Evolutionary conservation across 2,329 filamentous ascomycete genomes (phyloP), one percentile per base, ranked within the genome.

Genomic region (Drechslerella coelobrocha): DNA sequence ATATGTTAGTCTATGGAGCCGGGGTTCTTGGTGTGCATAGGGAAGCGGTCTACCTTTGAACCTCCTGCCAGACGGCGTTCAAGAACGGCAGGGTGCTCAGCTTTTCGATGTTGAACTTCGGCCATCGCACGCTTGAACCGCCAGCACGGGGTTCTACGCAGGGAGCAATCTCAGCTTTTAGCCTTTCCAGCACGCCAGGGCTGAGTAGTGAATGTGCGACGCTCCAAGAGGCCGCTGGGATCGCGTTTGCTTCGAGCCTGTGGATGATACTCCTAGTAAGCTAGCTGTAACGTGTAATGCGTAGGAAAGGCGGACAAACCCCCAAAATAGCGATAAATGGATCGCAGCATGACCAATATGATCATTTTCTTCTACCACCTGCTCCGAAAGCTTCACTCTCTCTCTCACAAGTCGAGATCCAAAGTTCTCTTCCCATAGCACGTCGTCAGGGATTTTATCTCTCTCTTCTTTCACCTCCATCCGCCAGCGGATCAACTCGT

Each of bases 361-460:
- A 23, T 69, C 65, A 34, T 69, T 52, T 14, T 62, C 57, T 0
- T 21, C 57, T 14, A 69, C 17, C 12, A 50, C 45, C 10, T 62
- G 17, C 21, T 51, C 37, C 1, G 37, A 53, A 29, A 69, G 21
- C 43, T 62, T 69, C 37, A 61, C 45, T 56, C 65, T 56, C 4
- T 62, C 48, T 12, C 57, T 21, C 12, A 69, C 50, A 51, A 69
- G 31, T 17, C 59, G 47, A 1, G 57, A 7, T 6, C 65, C 65
- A 26, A 62, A 54, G 10, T 59, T 69, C 54, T 69, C 65, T n/a
- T 69, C 65, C 65, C 65, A 69, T 6, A 43, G 1, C 19, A 69
- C 65, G 7, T 61, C 57, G 12, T 69, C 65, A 29, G 60, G 47
- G 24, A 69, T 57, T n/a, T 24, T 21, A 4, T 62, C 39, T n/a